Conservation (phyloP, 2,329 filamentous ascomycete genomes). For the Cercospora zeina region DNA sequence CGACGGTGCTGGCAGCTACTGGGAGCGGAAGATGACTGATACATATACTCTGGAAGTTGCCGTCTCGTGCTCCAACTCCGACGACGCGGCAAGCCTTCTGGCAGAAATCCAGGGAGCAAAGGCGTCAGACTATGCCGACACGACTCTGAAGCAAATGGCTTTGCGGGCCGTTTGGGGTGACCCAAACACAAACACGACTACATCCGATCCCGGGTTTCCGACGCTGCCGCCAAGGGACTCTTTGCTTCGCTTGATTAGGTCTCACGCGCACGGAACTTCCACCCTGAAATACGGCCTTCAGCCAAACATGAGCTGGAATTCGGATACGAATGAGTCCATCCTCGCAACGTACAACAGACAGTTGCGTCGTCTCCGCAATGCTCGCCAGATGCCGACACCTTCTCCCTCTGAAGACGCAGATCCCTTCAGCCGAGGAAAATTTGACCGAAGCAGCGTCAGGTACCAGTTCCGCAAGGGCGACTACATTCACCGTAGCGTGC, state of each 20-base stretch:
- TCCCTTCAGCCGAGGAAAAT: not conserved
- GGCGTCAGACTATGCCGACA: slow-evolving; percentile 4
- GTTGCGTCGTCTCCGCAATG: slow-evolving; percentile 7
- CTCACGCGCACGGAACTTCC: slow-evolving; percentile 24
- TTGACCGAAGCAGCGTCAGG: slow-evolving; percentile 25
- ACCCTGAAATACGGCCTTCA: slow-evolving; percentile 32
- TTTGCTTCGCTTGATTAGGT: slow-evolving; percentile 30
- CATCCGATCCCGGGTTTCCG: slow-evolving; percentile 31
- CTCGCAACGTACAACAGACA: slow-evolving; percentile 33
- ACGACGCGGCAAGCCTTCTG: slow-evolving; percentile 37
- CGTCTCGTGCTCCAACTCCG: slow-evolving; percentile 37
- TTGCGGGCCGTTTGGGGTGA: slow-evolving; percentile 37
- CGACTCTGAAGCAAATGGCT: slow-evolving; percentile 25
- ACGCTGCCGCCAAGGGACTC: slow-evolving; percentile 27
- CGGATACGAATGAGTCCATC: slow-evolving; percentile 12
- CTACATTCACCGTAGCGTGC: slow-evolving; percentile 14
- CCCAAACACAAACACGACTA: slow-evolving; percentile 2
- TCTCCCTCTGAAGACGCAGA: slow-evolving; percentile 30
- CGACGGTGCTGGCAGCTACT: slow-evolving; percentile 21
- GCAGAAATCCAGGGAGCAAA: slow-evolving; percentile 29
- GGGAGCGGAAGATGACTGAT: slow-evolving; percentile 30
- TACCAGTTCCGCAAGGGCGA: slow-evolving; percentile 31
- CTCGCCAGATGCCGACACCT: slow-evolving; percentile 35
- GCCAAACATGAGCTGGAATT: slow-evolving; percentile 35
- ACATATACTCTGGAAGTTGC: slow-evolving; percentile 32